phyloP scores from a whole-genome alignment of 768 basidiomycete species.

The Boletus reticulatus region DNA sequence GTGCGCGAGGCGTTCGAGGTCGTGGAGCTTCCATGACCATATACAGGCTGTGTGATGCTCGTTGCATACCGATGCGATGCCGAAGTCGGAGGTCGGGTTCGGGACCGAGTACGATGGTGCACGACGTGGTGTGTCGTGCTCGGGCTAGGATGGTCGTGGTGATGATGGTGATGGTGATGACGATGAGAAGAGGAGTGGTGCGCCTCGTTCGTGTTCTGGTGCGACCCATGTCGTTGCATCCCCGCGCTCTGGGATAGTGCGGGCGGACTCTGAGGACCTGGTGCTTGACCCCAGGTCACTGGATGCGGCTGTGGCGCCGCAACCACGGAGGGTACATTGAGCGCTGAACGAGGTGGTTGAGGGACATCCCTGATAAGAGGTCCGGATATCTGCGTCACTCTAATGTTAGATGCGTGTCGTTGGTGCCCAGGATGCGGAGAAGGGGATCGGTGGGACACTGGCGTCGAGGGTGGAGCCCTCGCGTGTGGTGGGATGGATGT shows the following conservation, averaged over 20 bases:
- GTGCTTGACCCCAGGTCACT: no score
- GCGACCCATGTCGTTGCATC: constrained; percentile 21
- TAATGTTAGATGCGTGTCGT: constrained; percentile 18
- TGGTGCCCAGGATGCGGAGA: constrained; percentile 16
- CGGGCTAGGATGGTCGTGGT: constrained; percentile 6
- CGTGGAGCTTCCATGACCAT: constrained; percentile 27
- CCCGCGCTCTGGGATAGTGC: constrained; percentile 2
- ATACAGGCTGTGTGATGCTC: constrained; percentile 21
- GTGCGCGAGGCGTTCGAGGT: constrained; percentile 16
- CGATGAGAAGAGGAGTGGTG: constrained; percentile 10
- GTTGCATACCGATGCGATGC: constrained; percentile 32
- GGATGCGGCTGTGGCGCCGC: constrained; percentile 15
- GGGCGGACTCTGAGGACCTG: not conserved
- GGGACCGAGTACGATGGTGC: constrained; percentile 20
- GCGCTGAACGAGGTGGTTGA: constrained; percentile 18
- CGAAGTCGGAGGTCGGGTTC: constrained; percentile 28
- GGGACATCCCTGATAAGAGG: constrained; percentile 17
- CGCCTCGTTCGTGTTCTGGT: constrained; percentile 13
- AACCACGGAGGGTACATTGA: constrained; percentile 9
- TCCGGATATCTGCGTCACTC: constrained; percentile 12
- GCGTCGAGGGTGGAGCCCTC: constrained; percentile 7
- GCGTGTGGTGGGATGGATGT: constrained; percentile 1
- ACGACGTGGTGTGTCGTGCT: constrained; percentile 16
- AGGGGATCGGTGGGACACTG: constrained; percentile 16
- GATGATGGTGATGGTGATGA: not conserved